Percentiles rank a stretch among this genome's conserved stretches.
phyloP scores from a whole-genome alignment of 139 green algal genomes.

The Coelastrella sp. region DNA sequence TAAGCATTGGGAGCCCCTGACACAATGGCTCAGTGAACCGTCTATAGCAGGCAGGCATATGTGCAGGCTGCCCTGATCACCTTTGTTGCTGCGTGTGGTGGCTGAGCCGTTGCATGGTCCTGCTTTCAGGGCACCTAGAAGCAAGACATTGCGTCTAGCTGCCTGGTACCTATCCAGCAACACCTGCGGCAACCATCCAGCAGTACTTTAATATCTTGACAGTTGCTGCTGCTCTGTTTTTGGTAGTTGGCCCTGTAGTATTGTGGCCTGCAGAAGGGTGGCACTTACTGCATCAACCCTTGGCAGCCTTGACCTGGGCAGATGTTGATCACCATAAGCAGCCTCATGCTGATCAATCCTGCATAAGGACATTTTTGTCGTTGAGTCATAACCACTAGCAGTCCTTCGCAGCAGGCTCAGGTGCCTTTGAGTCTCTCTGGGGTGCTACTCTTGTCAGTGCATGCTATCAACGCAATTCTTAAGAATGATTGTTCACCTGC shows the following conservation, averaged over 20 bases:
- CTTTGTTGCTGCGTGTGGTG: conserved; percentile 32
- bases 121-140: conserved; percentile 45
- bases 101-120: background rate
- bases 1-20: background rate
- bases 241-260: background rate
- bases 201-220: no score
- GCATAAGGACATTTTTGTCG: no score
- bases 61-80: background rate
- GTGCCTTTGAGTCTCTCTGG: no score
- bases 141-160: conserved; percentile 51
- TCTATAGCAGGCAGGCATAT: background rate
- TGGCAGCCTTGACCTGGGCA: conserved; percentile 27
- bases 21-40: background rate
- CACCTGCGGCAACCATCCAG: no score
- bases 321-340: conserved; percentile 24
- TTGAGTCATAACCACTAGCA: no score
- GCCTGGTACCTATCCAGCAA: conserved; percentile 53
- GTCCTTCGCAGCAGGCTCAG: no score
- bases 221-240: background rate
- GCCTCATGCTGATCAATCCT: conserved; percentile 43
- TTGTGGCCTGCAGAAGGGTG: background rate
- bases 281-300: conserved; percentile 10
- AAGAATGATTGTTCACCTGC: background rate
- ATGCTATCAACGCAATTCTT: no score
- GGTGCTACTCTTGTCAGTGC: no score